Evolutionary conservation across 1,139 yeast species (phyloP), one percentile per base, ranked within the genome.

Genomic region (Arxiozyma slooffiae): DNA sequence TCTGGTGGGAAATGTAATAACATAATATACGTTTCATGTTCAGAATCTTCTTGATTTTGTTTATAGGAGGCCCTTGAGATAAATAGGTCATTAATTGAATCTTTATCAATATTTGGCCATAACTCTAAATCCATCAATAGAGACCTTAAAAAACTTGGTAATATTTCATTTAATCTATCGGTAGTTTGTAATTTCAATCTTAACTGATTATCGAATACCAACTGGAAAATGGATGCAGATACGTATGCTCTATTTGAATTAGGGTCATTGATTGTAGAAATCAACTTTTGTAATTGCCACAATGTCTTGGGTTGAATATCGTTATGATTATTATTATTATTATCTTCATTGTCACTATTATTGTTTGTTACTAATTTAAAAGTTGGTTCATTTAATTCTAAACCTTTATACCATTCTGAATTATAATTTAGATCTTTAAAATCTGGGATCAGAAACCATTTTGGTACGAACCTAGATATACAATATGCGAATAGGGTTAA

Each of bases 1-100:
- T 65, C 68, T 1, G 67, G 66, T 48, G 62, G 52, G 48, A 65
- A 65, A 48, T 64, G 67, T 41, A 65, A 55, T 23, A 63, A 50
- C 2, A 64, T 52, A 21, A 64, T 51, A 41, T 53, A 51, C 2
- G 67, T 61, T 42, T 58, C 62, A 37, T 52, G 46, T 17, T 53
- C 47, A 6, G 51, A 53, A 21, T 54, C 52, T 9, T 53, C 46
- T 24, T 49, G 37, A 23, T 53, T 36, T 4, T 55, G 58, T 47
- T 51, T 52, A 44, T 62, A 60, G n/a, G 55, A 48, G 18, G 68
- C 68, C 7, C 60, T 58, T 0, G 67, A 61, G 14, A 63, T 54
- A 39, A 64, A 62, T 11, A 54, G 43, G 5, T 54, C 45, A 20
- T 55, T 36, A 16, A 49, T 22, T 8, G 46, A 53, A 8, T 49